Percentiles rank a stretch among this genome's conserved stretches.
Evolutionary conservation across 257 asterid species (phyloP).

Genomic region (Nicotiana knightiana): DNA sequence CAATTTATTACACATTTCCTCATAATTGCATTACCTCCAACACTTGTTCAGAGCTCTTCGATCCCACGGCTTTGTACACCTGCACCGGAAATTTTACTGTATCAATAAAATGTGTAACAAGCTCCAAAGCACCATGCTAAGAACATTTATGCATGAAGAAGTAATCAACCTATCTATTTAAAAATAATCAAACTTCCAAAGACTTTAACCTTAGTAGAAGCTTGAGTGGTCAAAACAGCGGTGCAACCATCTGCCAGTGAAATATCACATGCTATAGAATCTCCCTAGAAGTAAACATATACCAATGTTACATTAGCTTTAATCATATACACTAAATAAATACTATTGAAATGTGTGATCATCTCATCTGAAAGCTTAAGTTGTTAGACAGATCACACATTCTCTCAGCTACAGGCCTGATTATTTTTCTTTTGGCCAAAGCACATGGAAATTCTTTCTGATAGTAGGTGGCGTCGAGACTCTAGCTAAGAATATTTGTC

Average conservation of each 20-base stretch:
- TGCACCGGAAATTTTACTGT: slow-evolving; percentile 17
- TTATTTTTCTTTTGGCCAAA: no score
- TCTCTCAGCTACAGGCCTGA: no score
- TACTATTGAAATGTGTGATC: no score
- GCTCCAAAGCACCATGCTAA: background rate
- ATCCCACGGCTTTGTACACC: slow-evolving; percentile 77
- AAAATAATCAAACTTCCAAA: slow-evolving; percentile 6
- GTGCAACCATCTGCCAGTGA: slow-evolving; percentile 63
- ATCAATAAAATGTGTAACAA: background rate
- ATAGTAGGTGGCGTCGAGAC: no score
- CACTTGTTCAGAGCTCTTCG: slow-evolving; percentile 57
- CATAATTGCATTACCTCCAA: slow-evolving; percentile 53
- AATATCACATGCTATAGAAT: slow-evolving; percentile 52
- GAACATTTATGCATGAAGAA: background rate
- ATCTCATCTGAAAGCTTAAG: no score
- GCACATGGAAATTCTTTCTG: no score
- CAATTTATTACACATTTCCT: background rate
- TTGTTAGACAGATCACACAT: no score
- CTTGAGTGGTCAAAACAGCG: slow-evolving; percentile 89
- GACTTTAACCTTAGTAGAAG: slow-evolving; percentile 80
- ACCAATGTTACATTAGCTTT: background rate
- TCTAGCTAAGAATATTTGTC: no score
- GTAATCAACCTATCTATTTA: background rate
- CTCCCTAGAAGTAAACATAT: slow-evolving; percentile 51
- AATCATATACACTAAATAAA: background rate